Evolutionary conservation across 2,329 filamentous ascomycete genomes (phyloP), one percentile per base, ranked within the genome.

Genomic region (Talaromyces sp.): DNA sequence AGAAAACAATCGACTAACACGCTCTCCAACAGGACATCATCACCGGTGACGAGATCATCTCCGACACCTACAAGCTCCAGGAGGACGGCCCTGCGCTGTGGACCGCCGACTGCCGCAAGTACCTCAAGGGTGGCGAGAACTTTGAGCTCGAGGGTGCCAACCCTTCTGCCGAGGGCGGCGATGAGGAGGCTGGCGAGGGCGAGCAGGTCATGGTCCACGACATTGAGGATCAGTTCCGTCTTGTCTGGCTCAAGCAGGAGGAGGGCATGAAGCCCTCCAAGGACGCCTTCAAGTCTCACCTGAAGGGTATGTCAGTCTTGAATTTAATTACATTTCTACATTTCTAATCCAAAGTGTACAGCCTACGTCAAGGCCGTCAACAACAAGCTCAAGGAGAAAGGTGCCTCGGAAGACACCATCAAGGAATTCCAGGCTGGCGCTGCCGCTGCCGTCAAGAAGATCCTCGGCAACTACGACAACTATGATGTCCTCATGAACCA

Each of bases 351-450:
- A 12, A 27, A 7, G 46, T 31, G 10, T 54, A 11, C 58, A 92
- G 91, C 79, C 69, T 99, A 97, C 86, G 89, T 97, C 86, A 97
- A 96, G 88, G 81, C 84, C 67, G 83, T 97, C 78, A 92, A 93
- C 82, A 77, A 82, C 66, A 77, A 80, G 56, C 81, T 96, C 68
- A 82, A 86, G 78, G 84, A 81, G 65, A 85, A 82, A 65, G 81
- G 81, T 65, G 84, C 85, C 41, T 69, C 80, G 62, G 84, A 85
- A 1, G 88, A 88, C 14, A 83, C 86, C 63, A 81, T 97, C 79
- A 85, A 86, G 68, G 83, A 82, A 21, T 97, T 97, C 81, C 88
- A 96, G 85, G 85, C 82, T 67, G 87, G 87, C 69, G 92, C 92
- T 62, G 75, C 80, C 65, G 78, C 67, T 59, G 95, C 85, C 75